These are phyloP conservation scores for Encephalitozoon intestinalis DNA, from an alignment of 371 early-diverging fungal genomes.

Conservation along the genomic window DNA sequence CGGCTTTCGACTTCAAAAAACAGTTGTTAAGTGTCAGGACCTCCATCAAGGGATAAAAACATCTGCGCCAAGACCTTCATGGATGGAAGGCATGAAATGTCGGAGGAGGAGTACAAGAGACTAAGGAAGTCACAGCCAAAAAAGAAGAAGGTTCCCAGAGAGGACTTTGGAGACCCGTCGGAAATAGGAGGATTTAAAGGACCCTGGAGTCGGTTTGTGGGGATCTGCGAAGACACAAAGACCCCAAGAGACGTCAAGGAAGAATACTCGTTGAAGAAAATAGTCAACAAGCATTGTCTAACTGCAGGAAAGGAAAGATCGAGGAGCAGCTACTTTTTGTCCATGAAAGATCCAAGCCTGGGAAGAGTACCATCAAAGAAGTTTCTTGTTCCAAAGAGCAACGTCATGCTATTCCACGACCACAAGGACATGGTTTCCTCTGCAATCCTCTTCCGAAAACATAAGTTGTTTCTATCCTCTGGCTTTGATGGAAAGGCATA, in stretches of 20 bases:
- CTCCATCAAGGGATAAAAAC: conserved; percentile 39
- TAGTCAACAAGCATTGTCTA: not conserved
- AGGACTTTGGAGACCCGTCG: not conserved
- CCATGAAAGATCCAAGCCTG: not conserved
- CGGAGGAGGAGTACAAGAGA: not conserved
- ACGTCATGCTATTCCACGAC: not conserved
- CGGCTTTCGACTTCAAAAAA: not conserved
- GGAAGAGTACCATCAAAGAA: not conserved
- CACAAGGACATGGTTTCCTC: not conserved
- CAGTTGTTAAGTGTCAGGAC: conserved; percentile 48
- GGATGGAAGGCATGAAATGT: not conserved
- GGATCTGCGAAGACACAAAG: not conserved
- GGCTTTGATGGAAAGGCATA: not conserved
- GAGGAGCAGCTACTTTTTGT: not conserved
- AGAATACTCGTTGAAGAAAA: not conserved
- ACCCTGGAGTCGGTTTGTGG: not conserved
- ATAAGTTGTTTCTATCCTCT: not conserved
- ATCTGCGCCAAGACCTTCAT: not conserved
- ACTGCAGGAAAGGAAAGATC: not conserved
- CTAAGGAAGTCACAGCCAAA: not conserved
- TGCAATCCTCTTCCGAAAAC: not conserved
- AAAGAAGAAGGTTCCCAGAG: not conserved
- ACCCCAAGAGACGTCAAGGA: not conserved
- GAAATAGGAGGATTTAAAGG: conserved; percentile 8
- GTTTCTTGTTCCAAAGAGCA: not conserved